Conservation (phyloP, 345 rosid species). For the Arabidopsis suecica region DNA sequence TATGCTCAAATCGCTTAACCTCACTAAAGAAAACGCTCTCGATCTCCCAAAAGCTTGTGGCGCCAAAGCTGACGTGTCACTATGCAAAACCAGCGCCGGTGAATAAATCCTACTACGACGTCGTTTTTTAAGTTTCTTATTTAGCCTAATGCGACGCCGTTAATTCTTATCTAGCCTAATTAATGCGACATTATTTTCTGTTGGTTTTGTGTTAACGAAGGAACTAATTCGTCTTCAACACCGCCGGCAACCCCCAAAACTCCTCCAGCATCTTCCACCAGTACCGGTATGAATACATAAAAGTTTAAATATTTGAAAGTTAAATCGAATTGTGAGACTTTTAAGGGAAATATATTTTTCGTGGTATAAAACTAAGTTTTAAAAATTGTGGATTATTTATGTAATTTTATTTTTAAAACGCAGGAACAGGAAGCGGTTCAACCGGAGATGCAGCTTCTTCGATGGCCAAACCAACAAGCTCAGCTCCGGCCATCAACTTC, state of each 20-base stretch:
- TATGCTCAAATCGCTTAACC: conserved; percentile 46
- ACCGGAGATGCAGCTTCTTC: conserved; percentile 38
- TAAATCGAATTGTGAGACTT: neutral
- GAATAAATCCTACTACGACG: conserved; percentile 1
- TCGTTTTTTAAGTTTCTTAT: neutral
- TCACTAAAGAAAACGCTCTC: conserved; percentile 56
- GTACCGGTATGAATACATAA: conserved; percentile 31
- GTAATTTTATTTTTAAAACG: neutral
- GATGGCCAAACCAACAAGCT: conserved; percentile 28
- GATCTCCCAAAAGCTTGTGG: conserved; percentile 63
- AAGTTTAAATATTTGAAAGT: neutral
- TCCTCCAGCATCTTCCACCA: conserved; percentile 42
- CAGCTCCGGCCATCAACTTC: conserved; percentile 37
- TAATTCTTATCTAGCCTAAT: neutral
- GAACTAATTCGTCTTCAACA: conserved; percentile 36
- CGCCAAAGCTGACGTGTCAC: conserved; percentile 48
- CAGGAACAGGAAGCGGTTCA: conserved; percentile 27
- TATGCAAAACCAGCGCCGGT: conserved; percentile 50
- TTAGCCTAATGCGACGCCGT: neutral
- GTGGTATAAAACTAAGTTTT: neutral
- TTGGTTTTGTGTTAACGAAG: conserved; percentile 22
- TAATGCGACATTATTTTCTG: neutral
- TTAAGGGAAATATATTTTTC: neutral
- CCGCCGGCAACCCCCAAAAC: conserved; percentile 36
- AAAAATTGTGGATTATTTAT: neutral